Evolutionary conservation across 2,329 filamentous ascomycete species (phyloP).

Genomic region (Chrysoporthe austroafricana): DNA sequence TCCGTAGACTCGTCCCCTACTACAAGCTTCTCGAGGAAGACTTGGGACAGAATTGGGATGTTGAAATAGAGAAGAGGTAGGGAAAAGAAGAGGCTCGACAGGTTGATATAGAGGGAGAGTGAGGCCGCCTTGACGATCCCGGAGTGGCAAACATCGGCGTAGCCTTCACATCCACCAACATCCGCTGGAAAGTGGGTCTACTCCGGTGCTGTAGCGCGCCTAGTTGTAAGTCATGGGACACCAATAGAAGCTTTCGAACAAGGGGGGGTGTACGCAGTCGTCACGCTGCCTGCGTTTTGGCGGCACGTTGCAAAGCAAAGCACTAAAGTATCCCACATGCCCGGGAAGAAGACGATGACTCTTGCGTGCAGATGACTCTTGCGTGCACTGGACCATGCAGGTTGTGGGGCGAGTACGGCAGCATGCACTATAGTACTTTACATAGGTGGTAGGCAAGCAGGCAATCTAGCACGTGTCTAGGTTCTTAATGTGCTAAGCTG

Average conservation of each 20-base stretch:
- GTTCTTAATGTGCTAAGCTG: too few relatives aligned
- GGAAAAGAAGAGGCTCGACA: neutral
- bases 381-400: too few relatives aligned
- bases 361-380: too few relatives aligned
- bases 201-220: neutral
- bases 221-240: neutral
- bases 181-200: neutral
- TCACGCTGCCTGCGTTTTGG: neutral
- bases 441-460: too few relatives aligned
- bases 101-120: neutral
- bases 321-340: too few relatives aligned
- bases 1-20: neutral
- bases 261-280: neutral
- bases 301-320: too few relatives aligned
- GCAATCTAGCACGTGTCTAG: too few relatives aligned
- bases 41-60: neutral
- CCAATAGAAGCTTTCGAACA: neutral
- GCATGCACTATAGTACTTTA: too few relatives aligned
- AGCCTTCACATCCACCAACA: neutral
- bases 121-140: neutral
- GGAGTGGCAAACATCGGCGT: neutral
- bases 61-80: neutral
- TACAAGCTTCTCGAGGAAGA: neutral
- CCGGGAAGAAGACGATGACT: too few relatives aligned
- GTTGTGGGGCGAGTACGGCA: too few relatives aligned